phyloP scores from a whole-genome alignment of 2,329 filamentous ascomycete species.

The Ceratocystis cubensis region DNA sequence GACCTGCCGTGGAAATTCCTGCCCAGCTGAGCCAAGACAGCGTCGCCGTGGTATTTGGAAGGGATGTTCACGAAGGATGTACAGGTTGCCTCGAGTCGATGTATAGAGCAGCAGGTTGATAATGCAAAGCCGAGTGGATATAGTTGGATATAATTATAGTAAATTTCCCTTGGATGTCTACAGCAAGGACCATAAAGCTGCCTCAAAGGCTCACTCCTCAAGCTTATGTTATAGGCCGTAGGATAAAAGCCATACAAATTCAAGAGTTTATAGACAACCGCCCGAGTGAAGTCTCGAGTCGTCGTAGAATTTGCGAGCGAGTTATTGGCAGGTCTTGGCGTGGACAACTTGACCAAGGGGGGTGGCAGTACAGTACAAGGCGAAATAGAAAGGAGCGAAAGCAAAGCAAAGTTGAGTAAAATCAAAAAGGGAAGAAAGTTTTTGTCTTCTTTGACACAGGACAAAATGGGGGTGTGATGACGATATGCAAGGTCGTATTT shows the following conservation, averaged over 20 bases:
- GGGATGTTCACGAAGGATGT: background rate
- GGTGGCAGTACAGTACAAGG: background rate
- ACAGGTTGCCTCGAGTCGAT: background rate
- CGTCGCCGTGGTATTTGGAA: background rate
- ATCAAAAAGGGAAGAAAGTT: constrained; percentile 6
- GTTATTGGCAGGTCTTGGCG: constrained; percentile 10
- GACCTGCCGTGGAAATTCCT: background rate
- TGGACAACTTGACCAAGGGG: background rate
- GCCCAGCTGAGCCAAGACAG: background rate
- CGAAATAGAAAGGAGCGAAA: background rate
- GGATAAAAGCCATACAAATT: background rate
- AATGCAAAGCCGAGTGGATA: background rate
- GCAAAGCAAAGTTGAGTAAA: background rate
- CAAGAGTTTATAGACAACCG: background rate
- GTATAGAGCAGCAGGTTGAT: background rate
- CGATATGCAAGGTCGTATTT: background rate
- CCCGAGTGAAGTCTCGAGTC: no score
- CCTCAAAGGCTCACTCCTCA: background rate
- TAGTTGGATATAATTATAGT: background rate
- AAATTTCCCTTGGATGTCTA: background rate
- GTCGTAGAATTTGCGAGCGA: background rate
- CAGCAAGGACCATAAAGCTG: background rate
- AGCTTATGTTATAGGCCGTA: background rate
- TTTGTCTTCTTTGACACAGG: constrained; percentile 21
- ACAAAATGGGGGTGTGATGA: constrained; percentile 16